Conservation (phyloP, 2,329 filamentous ascomycete genomes). For the Scedosporium apiospermum region DNA sequence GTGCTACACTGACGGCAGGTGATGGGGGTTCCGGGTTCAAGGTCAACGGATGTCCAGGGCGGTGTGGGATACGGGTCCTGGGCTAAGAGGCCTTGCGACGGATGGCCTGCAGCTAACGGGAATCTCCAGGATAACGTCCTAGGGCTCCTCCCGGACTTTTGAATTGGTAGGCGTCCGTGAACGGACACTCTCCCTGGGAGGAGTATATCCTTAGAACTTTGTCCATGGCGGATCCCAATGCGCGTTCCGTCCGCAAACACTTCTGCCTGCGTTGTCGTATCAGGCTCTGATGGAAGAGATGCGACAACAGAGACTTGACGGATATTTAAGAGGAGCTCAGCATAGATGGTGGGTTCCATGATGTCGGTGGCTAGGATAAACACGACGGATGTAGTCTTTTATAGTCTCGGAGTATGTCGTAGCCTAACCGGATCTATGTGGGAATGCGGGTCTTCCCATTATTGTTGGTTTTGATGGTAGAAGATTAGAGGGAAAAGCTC, state of each 20-base stretch:
- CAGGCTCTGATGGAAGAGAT: constrained; percentile 33
- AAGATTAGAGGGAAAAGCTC: too few relatives aligned
- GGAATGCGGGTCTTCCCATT: too few relatives aligned
- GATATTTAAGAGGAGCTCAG: constrained; percentile 56
- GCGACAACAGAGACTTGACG: constrained; percentile 52
- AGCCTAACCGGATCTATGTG: too few relatives aligned
- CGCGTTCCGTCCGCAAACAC: constrained; percentile 34
- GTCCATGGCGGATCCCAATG: constrained; percentile 39
- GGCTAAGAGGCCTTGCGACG: not conserved
- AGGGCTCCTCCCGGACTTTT: constrained; percentile 15
- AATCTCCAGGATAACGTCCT: constrained; percentile 44
- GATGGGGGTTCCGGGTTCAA: constrained; percentile 31
- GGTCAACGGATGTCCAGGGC: constrained; percentile 47
- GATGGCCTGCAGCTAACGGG: constrained; percentile 23
- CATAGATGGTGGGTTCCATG: constrained; percentile 39
- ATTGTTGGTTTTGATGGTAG: too few relatives aligned
- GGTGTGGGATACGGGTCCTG: constrained; percentile 26
- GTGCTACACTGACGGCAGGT: constrained; percentile 29
- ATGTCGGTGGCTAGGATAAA: not conserved
- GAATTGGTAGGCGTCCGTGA: constrained; percentile 26
- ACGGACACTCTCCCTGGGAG: constrained; percentile 33
- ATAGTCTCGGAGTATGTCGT: too few relatives aligned
- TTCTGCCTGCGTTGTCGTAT: constrained; percentile 30
- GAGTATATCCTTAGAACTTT: constrained; percentile 20
- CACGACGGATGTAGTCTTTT: too few relatives aligned